Conservation (phyloP, 2,329 filamentous ascomycete genomes). For the Penicillium crustosum region DNA sequence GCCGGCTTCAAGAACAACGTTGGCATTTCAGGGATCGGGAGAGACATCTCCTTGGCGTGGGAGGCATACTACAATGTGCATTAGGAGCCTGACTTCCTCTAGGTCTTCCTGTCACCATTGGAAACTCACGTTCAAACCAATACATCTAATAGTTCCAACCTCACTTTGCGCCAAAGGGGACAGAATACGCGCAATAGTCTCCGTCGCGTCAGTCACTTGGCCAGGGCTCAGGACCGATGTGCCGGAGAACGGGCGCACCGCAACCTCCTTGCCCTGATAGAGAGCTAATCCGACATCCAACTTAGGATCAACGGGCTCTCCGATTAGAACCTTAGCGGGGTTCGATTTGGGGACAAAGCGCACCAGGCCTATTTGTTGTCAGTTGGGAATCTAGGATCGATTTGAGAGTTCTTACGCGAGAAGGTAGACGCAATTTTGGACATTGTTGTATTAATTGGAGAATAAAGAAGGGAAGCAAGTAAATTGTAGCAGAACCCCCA, state of each 20-base stretch:
- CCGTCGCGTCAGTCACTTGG: slow-evolving; percentile 46
- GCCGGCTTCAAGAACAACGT: slow-evolving; percentile 61
- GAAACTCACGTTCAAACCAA: slow-evolving; percentile 54
- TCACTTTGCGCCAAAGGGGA: slow-evolving; percentile 52
- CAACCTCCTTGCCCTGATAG: slow-evolving; percentile 56
- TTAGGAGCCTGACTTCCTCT: neutral
- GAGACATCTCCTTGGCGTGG: slow-evolving; percentile 54
- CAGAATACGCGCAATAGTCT: slow-evolving; percentile 46
- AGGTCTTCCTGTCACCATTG: too few relatives aligned
- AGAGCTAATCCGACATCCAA: slow-evolving; percentile 60
- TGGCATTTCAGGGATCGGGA: slow-evolving; percentile 55
- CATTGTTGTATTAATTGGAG: slow-evolving; percentile 22
- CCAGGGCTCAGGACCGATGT: slow-evolving; percentile 59
- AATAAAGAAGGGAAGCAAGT: neutral
- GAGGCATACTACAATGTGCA: slow-evolving; percentile 44
- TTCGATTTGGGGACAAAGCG: slow-evolving; percentile 58
- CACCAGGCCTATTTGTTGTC: slow-evolving; percentile 53
- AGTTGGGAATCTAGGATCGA: neutral
- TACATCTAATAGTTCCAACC: slow-evolving; percentile 59
- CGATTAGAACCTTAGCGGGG: slow-evolving; percentile 53
- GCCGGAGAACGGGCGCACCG: slow-evolving; percentile 59
- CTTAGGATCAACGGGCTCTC: slow-evolving; percentile 54
- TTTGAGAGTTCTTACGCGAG: slow-evolving; percentile 28
- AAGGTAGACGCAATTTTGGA: slow-evolving; percentile 41
- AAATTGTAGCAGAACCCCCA: neutral